Evolutionary conservation across 208 protist genomes (phyloP).

Genomic region (Porcisia hertigi): DNA sequence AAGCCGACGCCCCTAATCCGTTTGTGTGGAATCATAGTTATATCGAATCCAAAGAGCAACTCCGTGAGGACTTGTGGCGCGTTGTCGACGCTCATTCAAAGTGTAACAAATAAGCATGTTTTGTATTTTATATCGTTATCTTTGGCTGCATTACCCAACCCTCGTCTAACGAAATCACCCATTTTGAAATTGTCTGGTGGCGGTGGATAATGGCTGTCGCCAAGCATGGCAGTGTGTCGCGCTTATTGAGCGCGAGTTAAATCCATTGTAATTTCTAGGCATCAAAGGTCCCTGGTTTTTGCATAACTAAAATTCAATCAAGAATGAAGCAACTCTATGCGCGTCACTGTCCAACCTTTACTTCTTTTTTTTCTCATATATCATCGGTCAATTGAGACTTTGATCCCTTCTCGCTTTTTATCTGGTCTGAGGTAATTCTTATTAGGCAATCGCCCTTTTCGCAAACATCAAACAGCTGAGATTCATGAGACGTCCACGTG

Average conservation of each 20-base stretch:
- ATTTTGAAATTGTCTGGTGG: neutral
- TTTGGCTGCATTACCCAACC: neutral
- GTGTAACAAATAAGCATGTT: neutral
- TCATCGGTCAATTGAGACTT: neutral
- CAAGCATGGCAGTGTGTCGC: neutral
- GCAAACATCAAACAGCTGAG: neutral
- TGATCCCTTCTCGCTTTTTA: slow-evolving; percentile 11
- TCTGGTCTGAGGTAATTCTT: neutral
- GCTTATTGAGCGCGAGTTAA: neutral
- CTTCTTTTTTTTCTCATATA: neutral
- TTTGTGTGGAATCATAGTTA: slow-evolving; percentile 80
- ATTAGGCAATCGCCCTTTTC: neutral
- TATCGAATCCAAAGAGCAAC: slow-evolving; percentile 61
- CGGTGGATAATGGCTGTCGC: neutral
- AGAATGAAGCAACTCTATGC: too few relatives aligned
- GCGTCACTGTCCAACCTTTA: neutral
- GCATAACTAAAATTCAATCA: neutral
- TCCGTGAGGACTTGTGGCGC: slow-evolving; percentile 79
- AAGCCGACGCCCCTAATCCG: slow-evolving; percentile 63
- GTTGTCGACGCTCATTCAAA: slow-evolving; percentile 65
- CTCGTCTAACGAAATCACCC: neutral
- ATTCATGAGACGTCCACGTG: slow-evolving; percentile 49
- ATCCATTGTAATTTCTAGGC: neutral
- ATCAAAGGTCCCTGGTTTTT: neutral
- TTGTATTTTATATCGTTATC: neutral